Evolutionary conservation across 176 grass and related monocot species (phyloP).

Genomic region (Secale cereale): DNA sequence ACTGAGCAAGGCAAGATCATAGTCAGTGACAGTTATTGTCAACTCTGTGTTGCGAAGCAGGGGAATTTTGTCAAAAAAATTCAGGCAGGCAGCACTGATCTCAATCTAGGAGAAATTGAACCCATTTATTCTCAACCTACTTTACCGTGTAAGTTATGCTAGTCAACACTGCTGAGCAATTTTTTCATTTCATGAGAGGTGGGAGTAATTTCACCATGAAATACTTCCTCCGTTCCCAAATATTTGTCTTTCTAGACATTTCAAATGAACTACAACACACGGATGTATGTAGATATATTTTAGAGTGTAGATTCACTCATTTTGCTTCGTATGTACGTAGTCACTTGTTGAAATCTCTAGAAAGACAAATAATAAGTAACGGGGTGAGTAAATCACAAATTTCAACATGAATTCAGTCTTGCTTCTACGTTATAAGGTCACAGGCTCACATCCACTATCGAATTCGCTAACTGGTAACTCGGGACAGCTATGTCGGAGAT

Average conservation of each 20-base stretch:
- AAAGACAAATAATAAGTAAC: too few species aligned
- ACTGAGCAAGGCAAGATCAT: conserved; percentile 30
- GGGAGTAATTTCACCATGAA: background rate
- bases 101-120: background rate
- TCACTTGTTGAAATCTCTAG: too few species aligned
- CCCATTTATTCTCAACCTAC: background rate
- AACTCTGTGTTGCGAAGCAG: background rate
- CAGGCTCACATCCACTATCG: background rate
- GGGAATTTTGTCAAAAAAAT: too few species aligned
- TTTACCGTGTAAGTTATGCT: background rate
- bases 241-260: too few species aligned
- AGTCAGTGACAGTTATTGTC: background rate
- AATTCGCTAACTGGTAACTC: background rate
- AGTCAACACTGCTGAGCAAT: background rate
- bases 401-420: background rate
- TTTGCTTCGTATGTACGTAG: too few species aligned
- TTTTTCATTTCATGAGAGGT: background rate
- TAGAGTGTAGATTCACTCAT: too few species aligned
- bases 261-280: too few species aligned
- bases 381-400: too few species aligned
- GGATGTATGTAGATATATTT: too few species aligned
- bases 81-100: too few species aligned
- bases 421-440: background rate
- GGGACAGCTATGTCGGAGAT: background rate
- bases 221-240: too few species aligned